These are phyloP conservation scores for Pichia sp. DNA, from an alignment of 1,139 yeast genomes.

Conservation along the genomic window DNA sequence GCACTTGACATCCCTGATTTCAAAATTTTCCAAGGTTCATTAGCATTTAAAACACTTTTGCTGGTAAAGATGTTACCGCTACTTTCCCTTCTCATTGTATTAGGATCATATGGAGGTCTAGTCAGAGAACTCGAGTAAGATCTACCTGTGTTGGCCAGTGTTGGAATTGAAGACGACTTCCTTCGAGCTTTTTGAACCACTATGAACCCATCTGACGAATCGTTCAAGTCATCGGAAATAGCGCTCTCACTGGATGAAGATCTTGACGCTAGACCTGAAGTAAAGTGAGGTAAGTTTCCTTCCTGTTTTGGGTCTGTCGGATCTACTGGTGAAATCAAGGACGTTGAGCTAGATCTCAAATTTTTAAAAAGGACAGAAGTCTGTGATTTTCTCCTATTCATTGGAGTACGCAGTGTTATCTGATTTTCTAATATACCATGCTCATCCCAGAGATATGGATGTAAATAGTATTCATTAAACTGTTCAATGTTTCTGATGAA, in stretches of 20 bases:
- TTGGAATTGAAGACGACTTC: conserved; percentile 19
- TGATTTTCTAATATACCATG: conserved; percentile 33
- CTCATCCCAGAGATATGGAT: conserved; percentile 31
- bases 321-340: background rate
- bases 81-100: conserved; percentile 2
- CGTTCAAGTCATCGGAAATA: conserved; percentile 21
- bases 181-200: conserved; percentile 12
- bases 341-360: conserved; percentile 1
- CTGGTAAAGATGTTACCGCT: background rate
- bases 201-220: conserved; percentile 12
- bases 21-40: conserved; percentile 8
- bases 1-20: background rate
- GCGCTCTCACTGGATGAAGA: conserved; percentile 25
- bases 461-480: conserved; percentile 51
- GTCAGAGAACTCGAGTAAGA: conserved; percentile 5
- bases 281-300: background rate
- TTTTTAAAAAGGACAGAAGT: background rate
- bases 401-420: conserved; percentile 36
- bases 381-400: conserved; percentile 5
- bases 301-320: background rate
- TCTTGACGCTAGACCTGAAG: background rate
- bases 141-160: background rate
- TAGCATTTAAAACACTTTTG: background rate
- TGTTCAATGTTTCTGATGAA: conserved; percentile 36
- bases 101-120: background rate